A percentile compares a stretch with the other conserved stretches of the same genome.
Conservation (phyloP, 148 eudicot genomes). For the Camellia lanceoleosa region DNA sequence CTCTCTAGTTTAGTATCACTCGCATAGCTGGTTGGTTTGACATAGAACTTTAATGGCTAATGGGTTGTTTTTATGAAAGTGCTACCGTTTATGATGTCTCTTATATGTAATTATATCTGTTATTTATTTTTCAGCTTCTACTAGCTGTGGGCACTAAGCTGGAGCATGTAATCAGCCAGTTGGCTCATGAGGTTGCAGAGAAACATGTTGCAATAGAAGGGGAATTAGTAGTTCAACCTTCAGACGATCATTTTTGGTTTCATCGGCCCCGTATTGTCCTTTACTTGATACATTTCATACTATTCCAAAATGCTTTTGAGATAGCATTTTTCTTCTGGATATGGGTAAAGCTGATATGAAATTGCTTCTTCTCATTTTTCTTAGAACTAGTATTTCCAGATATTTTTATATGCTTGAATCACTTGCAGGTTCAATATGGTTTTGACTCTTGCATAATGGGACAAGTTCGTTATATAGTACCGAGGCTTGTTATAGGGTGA, state of each 20-base stretch:
- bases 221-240: constrained; percentile 55
- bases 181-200: constrained; percentile 69
- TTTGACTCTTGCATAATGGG: constrained; percentile 87
- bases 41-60: background rate
- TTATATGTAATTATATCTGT: background rate
- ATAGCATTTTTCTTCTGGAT: constrained; percentile 80
- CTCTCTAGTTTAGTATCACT: background rate
- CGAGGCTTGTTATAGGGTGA: constrained; percentile 67
- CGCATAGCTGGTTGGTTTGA: background rate
- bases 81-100: background rate
- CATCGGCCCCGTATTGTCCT: constrained; percentile 54
- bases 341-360: constrained; percentile 31
- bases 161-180: constrained; percentile 64
- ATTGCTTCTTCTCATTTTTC: background rate
- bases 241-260: constrained; percentile 74
- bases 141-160: constrained; percentile 77
- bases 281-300: constrained; percentile 60
- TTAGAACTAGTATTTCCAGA: background rate
- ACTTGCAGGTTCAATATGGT: constrained; percentile 64
- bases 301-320: constrained; percentile 78
- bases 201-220: constrained; percentile 57
- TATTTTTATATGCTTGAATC: background rate
- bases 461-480: constrained; percentile 45
- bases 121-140: constrained; percentile 35
- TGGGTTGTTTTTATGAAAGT: background rate